Percentiles rank a stretch among this genome's conserved stretches.
Conservation (phyloP, 306 rosid genomes). For the Trifolium repens region DNA sequence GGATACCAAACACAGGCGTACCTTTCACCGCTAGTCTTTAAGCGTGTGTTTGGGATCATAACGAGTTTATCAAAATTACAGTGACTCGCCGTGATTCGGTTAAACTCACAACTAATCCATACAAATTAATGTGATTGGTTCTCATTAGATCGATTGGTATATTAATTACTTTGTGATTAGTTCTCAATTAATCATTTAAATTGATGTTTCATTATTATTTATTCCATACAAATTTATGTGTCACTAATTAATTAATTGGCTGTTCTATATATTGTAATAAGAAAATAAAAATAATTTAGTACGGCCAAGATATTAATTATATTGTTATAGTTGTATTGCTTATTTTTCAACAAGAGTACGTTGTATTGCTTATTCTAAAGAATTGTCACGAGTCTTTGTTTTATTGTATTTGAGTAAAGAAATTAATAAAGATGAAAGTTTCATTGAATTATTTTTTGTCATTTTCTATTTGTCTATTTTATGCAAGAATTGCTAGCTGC, state of each 20-base stretch:
- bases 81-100: neutral
- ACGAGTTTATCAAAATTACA: neutral
- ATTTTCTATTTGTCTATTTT: neutral
- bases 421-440: neutral
- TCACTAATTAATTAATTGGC: neutral
- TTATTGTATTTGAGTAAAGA: constrained; percentile 5
- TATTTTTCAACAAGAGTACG: neutral
- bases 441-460: neutral
- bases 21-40: constrained; percentile 69
- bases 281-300: neutral
- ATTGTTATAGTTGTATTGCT: neutral
- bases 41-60: neutral
- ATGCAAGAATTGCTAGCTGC: neutral
- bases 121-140: too few species aligned
- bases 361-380: neutral
- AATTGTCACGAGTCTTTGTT: neutral
- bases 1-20: constrained; percentile 67
- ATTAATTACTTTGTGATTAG: too few species aligned
- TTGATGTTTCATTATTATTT: neutral
- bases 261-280: neutral
- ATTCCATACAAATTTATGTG: neutral
- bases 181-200: neutral
- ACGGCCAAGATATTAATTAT: neutral
- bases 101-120: neutral
- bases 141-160: too few species aligned